Conservation (phyloP, 1,139 yeast species). For the Suhomyces bokatorum region DNA sequence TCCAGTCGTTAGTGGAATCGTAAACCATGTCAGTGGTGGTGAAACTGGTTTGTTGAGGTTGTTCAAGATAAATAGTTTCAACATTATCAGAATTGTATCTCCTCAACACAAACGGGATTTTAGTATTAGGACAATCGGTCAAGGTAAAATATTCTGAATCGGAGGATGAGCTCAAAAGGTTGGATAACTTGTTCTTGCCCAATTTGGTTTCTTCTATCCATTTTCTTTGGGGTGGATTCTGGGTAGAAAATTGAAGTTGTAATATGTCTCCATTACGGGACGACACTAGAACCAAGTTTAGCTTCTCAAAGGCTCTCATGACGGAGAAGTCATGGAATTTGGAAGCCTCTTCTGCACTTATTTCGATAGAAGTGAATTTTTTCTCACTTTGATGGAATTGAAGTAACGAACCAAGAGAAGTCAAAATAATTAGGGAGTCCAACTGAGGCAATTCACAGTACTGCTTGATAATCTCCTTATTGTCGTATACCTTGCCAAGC, state of each 20-base stretch:
- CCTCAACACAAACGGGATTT: slow-evolving; percentile 53
- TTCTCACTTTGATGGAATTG: slow-evolving; percentile 23
- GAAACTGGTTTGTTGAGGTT: slow-evolving; percentile 51
- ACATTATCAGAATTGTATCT: slow-evolving; percentile 28
- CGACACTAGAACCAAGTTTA: slow-evolving; percentile 47
- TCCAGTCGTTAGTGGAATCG: slow-evolving; percentile 37
- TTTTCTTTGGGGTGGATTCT: slow-evolving; percentile 14
- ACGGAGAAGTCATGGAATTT: slow-evolving; percentile 51
- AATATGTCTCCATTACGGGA: slow-evolving; percentile 55
- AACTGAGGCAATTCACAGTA: slow-evolving; percentile 44
- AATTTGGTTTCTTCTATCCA: slow-evolving; percentile 27
- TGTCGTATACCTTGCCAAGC: slow-evolving; percentile 28
- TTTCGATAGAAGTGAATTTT: slow-evolving; percentile 29
- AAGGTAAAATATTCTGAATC: slow-evolving; percentile 37
- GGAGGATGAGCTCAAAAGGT: slow-evolving; percentile 40
- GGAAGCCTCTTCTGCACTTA: slow-evolving; percentile 22
- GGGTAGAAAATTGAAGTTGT: slow-evolving; percentile 40
- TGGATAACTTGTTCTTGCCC: slow-evolving; percentile 50
- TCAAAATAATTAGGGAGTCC: slow-evolving; percentile 51
- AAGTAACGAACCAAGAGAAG: slow-evolving; percentile 62
- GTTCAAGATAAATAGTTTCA: slow-evolving; percentile 22
- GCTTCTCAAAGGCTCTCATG: slow-evolving; percentile 45
- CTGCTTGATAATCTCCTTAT: slow-evolving; percentile 64
- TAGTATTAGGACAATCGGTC: slow-evolving; percentile 69
- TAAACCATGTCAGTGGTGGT: slow-evolving; percentile 58